Base-by-base conservation (phyloP, 2,329 filamentous ascomycete species). In the Colletotrichum sp. region DNA sequence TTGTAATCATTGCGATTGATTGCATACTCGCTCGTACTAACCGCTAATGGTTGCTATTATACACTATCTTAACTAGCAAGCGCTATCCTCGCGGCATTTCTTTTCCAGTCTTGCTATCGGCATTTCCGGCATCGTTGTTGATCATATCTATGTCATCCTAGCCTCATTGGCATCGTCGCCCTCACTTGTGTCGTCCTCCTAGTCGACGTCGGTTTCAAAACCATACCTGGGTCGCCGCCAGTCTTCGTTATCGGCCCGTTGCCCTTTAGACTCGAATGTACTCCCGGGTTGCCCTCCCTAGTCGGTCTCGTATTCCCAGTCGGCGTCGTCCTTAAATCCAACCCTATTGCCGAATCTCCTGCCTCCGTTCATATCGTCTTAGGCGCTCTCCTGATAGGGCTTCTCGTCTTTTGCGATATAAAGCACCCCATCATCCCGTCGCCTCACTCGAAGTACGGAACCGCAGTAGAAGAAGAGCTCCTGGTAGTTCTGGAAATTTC, bases 191-290 rank as follows among this genome's bases (percentile, higher is more conserved):
- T 3, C 39, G 39, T 1, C 9, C 39, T 49, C 39, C 18, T 7
- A n/a, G 39, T 49, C 18, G 39, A 0, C 39, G 39, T 12, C 9
- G 44, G n/a, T 12, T 52, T 52, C 39, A 49, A n/a, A 49, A 12
- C 39, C 9, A n/a, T n/a, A 12, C 39, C 9, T n/a, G 39, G 39
- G 39, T 49, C 39, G 39, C 0, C 18, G 39, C 18, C 39, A 5
- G 18, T n/a, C 0, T 2, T 49, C 39, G 39, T 2, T 2, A 49
- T 49, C 18, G 1, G 0, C 18, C 39, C 0, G 5, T 12, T 6
- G 18, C 39, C 39, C 9, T n/a, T 0, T 49, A n/a, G 9, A 21
- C 9, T 7, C 39, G 39, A 49, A n/a, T n/a, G 39, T n/a, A 2
- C 6, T 49, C 39, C 18, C 18, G 18, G 9, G 1, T 49, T 44